phyloP scores from a whole-genome alignment of 1,139 yeast species.

The Kodamaea fungicola region DNA sequence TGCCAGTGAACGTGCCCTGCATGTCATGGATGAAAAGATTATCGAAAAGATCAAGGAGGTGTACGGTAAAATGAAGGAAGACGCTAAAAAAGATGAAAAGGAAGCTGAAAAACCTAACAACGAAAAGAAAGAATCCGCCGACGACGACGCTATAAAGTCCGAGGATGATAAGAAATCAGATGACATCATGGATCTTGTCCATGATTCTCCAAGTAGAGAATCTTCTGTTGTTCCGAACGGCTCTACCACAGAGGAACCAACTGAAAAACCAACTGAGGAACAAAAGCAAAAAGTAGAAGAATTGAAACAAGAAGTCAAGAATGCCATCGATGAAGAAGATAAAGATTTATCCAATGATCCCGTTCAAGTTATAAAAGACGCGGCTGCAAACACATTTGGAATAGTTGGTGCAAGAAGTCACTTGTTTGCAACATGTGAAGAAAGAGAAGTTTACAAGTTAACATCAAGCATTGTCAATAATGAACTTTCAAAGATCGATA shows the following conservation, averaged over 20 bases:
- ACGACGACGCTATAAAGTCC: background rate
- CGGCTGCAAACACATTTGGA: constrained; percentile 57
- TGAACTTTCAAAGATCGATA: constrained; percentile 70
- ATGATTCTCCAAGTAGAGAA: constrained; percentile 1
- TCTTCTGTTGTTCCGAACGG: background rate
- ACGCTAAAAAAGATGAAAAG: constrained; percentile 9
- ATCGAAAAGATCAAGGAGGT: constrained; percentile 32
- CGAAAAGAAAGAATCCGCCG: constrained; percentile 2
- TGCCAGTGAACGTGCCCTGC: constrained; percentile 67
- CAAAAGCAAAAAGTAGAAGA: background rate
- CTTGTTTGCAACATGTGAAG: constrained; percentile 78
- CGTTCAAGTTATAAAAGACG: constrained; percentile 33
- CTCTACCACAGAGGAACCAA: background rate
- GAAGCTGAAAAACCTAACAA: constrained; percentile 4
- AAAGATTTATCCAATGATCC: constrained; percentile 11
- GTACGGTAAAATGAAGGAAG: constrained; percentile 14
- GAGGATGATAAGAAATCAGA: background rate
- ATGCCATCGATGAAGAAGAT: constrained; percentile 10
- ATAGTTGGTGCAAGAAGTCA: constrained; percentile 80
- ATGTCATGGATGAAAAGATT: constrained; percentile 51
- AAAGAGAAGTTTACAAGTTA: constrained; percentile 66
- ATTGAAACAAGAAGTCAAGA: constrained; percentile 10
- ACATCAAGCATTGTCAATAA: constrained; percentile 61
- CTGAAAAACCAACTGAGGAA: background rate
- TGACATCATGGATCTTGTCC: background rate